These are phyloP conservation scores for Stagonosporopsis cucurbitacearum DNA, from an alignment of 2,329 filamentous ascomycete genomes.

Conservation along the genomic window DNA sequence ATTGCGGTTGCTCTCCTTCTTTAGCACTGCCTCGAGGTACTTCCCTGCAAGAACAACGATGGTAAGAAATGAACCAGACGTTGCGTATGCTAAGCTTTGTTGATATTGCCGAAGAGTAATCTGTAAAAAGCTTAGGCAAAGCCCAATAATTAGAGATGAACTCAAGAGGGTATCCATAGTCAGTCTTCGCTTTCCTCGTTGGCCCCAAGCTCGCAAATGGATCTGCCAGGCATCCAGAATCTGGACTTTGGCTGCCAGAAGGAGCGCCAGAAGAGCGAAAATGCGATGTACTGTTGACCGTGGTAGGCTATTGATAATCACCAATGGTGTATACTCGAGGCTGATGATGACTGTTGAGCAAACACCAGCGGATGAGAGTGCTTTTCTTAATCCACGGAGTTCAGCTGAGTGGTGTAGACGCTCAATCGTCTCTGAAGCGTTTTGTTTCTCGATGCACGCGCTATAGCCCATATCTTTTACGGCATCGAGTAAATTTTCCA, in stretches of 20 bases:
- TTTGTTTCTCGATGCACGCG: not conserved
- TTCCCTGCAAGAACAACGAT: conserved; percentile 9
- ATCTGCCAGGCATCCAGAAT: conserved; percentile 7
- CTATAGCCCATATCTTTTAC: not conserved
- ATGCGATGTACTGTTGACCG: not conserved
- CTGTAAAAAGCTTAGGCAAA: not conserved
- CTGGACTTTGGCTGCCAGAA: conserved; percentile 1
- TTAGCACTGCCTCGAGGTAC: conserved; percentile 11
- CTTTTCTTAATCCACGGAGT: not conserved
- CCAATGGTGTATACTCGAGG: not conserved
- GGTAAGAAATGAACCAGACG: conserved; percentile 7
- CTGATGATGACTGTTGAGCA: not conserved
- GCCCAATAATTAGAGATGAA: conserved; percentile 1
- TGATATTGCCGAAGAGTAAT: not conserved
- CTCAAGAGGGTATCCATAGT: conserved; percentile 9
- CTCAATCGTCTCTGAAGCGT: not conserved
- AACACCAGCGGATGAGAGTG: conserved; percentile 6
- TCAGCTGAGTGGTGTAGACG: conserved; percentile 5
- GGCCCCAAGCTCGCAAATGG: conserved; percentile 5
- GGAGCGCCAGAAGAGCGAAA: not conserved
- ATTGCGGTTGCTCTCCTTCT: conserved; percentile 7
- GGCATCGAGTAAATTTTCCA: not conserved
- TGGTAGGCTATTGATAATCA: not conserved
- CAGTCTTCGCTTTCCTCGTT: not conserved
- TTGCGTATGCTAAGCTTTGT: not conserved